Evolutionary conservation across 331 rosid species (phyloP).

Genomic region (Dryas integrifolia): DNA sequence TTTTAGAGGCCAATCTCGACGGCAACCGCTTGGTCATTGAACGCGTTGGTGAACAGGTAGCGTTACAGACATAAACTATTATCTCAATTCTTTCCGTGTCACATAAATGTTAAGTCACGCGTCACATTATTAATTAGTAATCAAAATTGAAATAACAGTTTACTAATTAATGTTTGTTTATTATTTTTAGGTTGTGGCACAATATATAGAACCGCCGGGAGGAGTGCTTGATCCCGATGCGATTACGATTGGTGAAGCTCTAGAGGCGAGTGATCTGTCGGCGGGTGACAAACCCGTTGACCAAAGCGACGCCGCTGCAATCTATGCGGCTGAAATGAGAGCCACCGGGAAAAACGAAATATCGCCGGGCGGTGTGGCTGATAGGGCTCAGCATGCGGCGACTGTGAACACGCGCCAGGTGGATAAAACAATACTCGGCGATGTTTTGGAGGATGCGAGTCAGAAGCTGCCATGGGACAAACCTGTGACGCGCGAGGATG

Average conservation of each 20-base stretch:
- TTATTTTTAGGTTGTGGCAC: constrained; percentile 33
- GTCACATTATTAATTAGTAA: too few species aligned
- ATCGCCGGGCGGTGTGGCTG: constrained; percentile 37
- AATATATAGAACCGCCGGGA: constrained; percentile 47
- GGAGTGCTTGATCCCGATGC: constrained; percentile 33
- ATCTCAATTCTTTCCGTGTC: too few species aligned
- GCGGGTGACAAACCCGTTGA: constrained; percentile 45
- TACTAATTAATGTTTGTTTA: too few species aligned
- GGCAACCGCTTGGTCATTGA: constrained; percentile 43
- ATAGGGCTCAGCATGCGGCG: constrained; percentile 51
- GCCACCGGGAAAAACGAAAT: constrained; percentile 34
- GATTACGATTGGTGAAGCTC: constrained; percentile 58
- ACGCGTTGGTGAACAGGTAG: constrained; percentile 39
- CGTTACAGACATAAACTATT: too few species aligned
- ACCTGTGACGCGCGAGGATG: constrained; percentile 59
- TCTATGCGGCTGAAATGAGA: constrained; percentile 46
- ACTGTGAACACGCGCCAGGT: constrained; percentile 30
- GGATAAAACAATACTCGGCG: constrained; percentile 38
- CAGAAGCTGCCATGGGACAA: constrained; percentile 42
- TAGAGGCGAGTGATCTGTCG: constrained; percentile 42
- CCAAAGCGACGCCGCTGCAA: constrained; percentile 44
- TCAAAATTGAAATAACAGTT: too few species aligned
- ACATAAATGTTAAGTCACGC: too few species aligned
- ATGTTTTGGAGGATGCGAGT: constrained; percentile 46
- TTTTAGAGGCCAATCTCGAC: constrained; percentile 28